Base-by-base conservation (phyloP, 2,329 filamentous ascomycete species). In the Diplodia intermedia region DNA sequence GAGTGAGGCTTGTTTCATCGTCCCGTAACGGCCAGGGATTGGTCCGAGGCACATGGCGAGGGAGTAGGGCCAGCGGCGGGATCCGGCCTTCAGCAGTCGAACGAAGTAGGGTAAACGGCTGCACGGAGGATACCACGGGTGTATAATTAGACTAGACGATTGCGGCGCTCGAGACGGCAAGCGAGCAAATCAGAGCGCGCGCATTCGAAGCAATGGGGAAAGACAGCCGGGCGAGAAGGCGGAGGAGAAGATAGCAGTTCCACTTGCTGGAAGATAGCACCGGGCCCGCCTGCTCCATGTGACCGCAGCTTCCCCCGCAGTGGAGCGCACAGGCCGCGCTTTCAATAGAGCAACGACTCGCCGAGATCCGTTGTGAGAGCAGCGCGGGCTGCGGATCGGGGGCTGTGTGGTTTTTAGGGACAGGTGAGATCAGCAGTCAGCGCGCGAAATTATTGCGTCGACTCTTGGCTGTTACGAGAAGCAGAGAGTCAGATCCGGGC, bases 291-390 rank as follows among this genome's bases (percentile, higher is more conserved):
- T 14, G 31, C n/a, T 57, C 9, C 54, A 26, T 60, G 38, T 60
- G 55, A 47, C 55, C 11, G 20, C 11, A 11, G 36, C 55, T 60
- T 33, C 36, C 60, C 60, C 60, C 60, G 60, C 57, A 61, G 57
- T 36, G 38, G 23, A 15, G 36, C 23, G 56, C 57, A 62, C 43
- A 38, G 57, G 43, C 57, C 57, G 26, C 57, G 18, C 8, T 62
- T 52, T 38, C 57, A 62, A 62, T 62, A 63, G 47, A 63, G 40
- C 47, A 15, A 26, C 60, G 60, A 63, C 18, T 61, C 57, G 57
- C 14, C 3, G 2, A 4, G 38, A 36, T n/a, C 29, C 56, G 14
- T 20, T 15, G 8, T 29, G 8, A 3, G 43, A 26, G 23, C 23
- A 23, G 23, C 1, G 23, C 23, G 2, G 23, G 23, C 2, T 23